Evolutionary conservation across 257 asterid genomes (phyloP).

Genomic region (Lavandula angustifolia): DNA sequence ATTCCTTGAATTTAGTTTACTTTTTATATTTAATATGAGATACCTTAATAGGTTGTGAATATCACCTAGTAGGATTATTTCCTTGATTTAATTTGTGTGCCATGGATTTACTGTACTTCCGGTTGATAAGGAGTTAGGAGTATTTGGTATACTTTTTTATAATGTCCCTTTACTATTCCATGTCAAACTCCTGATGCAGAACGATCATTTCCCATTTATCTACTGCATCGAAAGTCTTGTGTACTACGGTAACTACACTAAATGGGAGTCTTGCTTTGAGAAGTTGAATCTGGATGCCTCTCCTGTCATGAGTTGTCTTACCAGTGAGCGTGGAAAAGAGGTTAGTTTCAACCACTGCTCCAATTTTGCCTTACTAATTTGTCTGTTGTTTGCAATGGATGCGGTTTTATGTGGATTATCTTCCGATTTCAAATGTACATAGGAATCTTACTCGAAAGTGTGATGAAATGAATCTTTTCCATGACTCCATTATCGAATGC

Average conservation of each 20-base stretch:
- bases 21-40: constrained; percentile 15
- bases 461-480: neutral
- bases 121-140: neutral
- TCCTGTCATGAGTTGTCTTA: constrained; percentile 59
- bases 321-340: constrained; percentile 62
- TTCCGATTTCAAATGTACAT: neutral
- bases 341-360: constrained; percentile 43
- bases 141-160: neutral
- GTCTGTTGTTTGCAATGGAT: neutral
- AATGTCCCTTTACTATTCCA: constrained; percentile 9
- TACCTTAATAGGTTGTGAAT: constrained; percentile 1
- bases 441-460: neutral
- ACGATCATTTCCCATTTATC: constrained; percentile 72
- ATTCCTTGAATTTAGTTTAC: constrained; percentile 1
- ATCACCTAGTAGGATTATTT: neutral
- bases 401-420: constrained; percentile 17
- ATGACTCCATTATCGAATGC: constrained; percentile 1
- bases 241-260: constrained; percentile 55
- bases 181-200: constrained; percentile 54
- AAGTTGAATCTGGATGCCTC: constrained; percentile 67
- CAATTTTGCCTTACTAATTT: neutral
- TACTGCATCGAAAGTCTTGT: constrained; percentile 80
- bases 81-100: constrained; percentile 6
- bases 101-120: neutral
- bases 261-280: constrained; percentile 85